phyloP scores from a whole-genome alignment of 306 rosid species.

The Fagus sylvatica region DNA sequence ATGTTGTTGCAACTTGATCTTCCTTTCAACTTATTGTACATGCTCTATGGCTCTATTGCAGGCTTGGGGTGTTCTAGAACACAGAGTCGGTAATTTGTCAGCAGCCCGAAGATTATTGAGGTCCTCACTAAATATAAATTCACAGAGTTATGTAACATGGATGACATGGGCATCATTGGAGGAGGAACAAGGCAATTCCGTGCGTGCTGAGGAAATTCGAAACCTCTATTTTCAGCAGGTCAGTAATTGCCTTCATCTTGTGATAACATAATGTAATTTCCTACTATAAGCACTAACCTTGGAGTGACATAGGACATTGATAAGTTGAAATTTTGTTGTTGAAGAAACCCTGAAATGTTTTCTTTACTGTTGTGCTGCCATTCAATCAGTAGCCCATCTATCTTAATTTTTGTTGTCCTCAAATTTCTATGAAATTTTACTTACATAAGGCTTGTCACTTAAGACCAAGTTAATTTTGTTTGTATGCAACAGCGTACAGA shows the following conservation, averaged over 20 bases:
- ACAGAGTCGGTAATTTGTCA: slow-evolving; percentile 72
- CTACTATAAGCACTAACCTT: background rate
- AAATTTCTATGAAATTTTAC: background rate
- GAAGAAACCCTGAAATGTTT: slow-evolving; percentile 6
- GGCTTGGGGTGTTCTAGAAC: slow-evolving; percentile 99
- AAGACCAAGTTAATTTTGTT: slow-evolving; percentile 18
- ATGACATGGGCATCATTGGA: slow-evolving; percentile 97
- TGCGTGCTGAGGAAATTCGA: slow-evolving; percentile 93
- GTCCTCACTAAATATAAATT: slow-evolving; percentile 76
- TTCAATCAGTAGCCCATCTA: background rate
- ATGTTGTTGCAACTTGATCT: slow-evolving; percentile 13
- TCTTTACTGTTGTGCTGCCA: background rate
- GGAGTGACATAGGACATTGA: background rate
- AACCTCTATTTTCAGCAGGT: slow-evolving; percentile 95
- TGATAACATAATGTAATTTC: background rate
- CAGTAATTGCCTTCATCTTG: slow-evolving; percentile 12
- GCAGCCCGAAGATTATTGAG: slow-evolving; percentile 83
- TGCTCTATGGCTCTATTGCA: slow-evolving; percentile 27
- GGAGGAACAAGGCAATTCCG: slow-evolving; percentile 87
- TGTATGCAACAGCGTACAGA: slow-evolving; percentile 73
- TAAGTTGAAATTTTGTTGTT: background rate
- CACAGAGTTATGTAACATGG: slow-evolving; percentile 96
- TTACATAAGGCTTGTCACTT: background rate
- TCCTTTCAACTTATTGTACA: slow-evolving; percentile 1
- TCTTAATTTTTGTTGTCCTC: background rate